These are phyloP conservation scores for Alternaria sp. DNA, from an alignment of 2,329 filamentous ascomycete genomes.

Conservation along the genomic window DNA sequence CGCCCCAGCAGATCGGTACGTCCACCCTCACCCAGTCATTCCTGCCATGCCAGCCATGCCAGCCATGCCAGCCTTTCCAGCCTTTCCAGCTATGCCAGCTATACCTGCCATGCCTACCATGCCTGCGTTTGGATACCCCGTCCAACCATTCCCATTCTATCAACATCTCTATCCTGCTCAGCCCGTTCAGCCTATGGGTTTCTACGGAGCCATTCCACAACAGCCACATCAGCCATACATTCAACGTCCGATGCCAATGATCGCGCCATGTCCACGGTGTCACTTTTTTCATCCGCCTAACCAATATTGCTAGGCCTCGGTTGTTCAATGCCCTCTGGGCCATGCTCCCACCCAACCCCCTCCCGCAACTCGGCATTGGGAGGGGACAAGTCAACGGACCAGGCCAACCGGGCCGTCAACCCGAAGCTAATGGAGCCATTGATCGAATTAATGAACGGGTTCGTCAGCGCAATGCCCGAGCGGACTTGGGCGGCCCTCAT, in stretches of 20 bases:
- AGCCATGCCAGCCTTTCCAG: not conserved
- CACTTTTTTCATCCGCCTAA: conserved; percentile 14
- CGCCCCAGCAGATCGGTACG: conserved; percentile 18
- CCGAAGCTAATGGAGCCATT: not conserved
- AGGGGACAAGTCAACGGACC: not conserved
- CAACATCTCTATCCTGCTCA: not conserved
- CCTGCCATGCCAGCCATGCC: not conserved
- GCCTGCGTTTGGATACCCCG: not conserved
- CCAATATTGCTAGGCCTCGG: conserved; percentile 11
- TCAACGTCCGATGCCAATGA: not conserved
- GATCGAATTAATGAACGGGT: not conserved
- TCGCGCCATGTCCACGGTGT: conserved; percentile 10
- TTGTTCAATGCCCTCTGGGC: not conserved
- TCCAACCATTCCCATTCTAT: conserved; percentile 1
- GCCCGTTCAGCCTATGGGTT: conserved; percentile 1
- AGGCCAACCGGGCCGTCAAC: not conserved
- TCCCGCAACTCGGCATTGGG: not conserved
- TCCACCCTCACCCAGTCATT: conserved; percentile 2
- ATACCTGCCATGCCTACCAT: not conserved
- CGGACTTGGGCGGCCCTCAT: not conserved
- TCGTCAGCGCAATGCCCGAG: not conserved
- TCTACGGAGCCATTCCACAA: conserved; percentile 1
- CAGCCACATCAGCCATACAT: conserved; percentile 5
- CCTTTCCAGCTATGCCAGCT: not conserved
- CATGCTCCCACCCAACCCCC: not conserved